A percentile compares a stretch with the other conserved stretches of the same genome.
Evolutionary conservation across 257 asterid genomes (phyloP).

Genomic region (Salvia rosmarinus): DNA sequence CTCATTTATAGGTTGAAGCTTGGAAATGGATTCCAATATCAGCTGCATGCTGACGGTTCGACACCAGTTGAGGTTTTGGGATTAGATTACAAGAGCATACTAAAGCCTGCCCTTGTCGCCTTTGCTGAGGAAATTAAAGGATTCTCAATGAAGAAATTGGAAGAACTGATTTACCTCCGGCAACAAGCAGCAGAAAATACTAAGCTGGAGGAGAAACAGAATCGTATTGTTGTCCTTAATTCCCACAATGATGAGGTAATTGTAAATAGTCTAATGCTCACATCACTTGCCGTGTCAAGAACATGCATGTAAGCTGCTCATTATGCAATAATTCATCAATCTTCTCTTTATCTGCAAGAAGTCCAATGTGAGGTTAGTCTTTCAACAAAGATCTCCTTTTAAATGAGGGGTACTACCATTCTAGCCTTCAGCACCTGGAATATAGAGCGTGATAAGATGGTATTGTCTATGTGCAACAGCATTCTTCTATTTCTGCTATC

Average conservation of each 20-base stretch:
- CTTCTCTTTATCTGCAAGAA: background rate
- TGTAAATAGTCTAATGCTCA: conserved; percentile 11
- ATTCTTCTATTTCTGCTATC: background rate
- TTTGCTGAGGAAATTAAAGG: conserved; percentile 64
- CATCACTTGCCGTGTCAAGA: conserved; percentile 4
- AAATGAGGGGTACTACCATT: background rate
- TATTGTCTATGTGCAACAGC: background rate
- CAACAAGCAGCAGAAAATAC: conserved; percentile 65
- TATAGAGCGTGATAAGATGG: background rate
- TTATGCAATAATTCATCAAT: conserved; percentile 4
- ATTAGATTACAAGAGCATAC: conserved; percentile 62
- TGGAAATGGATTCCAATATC: conserved; percentile 78
- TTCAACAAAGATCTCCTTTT: background rate
- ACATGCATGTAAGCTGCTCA: conserved; percentile 14
- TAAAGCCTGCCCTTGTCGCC: conserved; percentile 73
- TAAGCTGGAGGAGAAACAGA: conserved; percentile 70
- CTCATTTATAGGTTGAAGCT: conserved; percentile 71
- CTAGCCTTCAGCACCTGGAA: conserved; percentile 3
- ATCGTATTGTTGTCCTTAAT: conserved; percentile 46
- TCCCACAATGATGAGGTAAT: conserved; percentile 64
- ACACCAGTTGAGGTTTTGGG: conserved; percentile 73
- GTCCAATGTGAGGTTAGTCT: background rate
- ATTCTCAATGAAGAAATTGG: conserved; percentile 65
- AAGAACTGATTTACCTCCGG: conserved; percentile 76
- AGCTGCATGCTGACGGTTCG: conserved; percentile 73